These are phyloP conservation scores for Coffea eugenioides DNA, from an alignment of 257 asterid genomes.

Conservation along the genomic window DNA sequence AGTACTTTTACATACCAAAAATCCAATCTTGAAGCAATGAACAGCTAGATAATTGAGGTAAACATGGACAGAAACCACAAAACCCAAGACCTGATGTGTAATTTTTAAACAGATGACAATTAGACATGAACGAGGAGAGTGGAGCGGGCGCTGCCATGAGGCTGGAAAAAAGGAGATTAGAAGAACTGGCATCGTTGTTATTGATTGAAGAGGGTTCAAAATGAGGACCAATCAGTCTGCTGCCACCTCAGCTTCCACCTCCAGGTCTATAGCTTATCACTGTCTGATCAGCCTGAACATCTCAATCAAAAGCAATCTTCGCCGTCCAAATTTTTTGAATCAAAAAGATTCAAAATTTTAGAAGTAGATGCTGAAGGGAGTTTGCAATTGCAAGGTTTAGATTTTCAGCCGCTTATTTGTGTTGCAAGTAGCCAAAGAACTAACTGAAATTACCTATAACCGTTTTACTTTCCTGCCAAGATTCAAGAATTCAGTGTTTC, in stretches of 20 bases:
- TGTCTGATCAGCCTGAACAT: constrained; percentile 9
- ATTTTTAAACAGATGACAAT: background rate
- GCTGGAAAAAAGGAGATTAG: constrained; percentile 34
- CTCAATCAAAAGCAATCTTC: too few relatives aligned
- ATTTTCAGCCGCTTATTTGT: too few relatives aligned
- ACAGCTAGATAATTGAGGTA: background rate
- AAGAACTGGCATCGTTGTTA: constrained; percentile 13
- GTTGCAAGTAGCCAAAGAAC: too few relatives aligned
- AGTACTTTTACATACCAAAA: background rate
- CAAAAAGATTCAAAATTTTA: too few relatives aligned
- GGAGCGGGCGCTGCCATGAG: constrained; percentile 27
- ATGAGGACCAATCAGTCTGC: constrained; percentile 34
- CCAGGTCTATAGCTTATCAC: constrained; percentile 56
- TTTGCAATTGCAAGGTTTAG: too few relatives aligned
- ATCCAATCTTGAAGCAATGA: constrained; percentile 7
- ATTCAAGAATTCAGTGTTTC: too few relatives aligned
- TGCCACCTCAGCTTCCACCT: constrained; percentile 43
- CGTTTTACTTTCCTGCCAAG: too few relatives aligned
- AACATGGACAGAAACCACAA: background rate
- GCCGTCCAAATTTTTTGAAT: too few relatives aligned
- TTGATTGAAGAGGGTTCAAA: constrained; percentile 27
- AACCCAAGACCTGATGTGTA: constrained; percentile 18
- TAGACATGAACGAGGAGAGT: constrained; percentile 22
- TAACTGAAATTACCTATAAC: too few relatives aligned
- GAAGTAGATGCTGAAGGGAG: too few relatives aligned